Conservation (phyloP, 305 asterid genomes). For the Euphrasia arctica region DNA sequence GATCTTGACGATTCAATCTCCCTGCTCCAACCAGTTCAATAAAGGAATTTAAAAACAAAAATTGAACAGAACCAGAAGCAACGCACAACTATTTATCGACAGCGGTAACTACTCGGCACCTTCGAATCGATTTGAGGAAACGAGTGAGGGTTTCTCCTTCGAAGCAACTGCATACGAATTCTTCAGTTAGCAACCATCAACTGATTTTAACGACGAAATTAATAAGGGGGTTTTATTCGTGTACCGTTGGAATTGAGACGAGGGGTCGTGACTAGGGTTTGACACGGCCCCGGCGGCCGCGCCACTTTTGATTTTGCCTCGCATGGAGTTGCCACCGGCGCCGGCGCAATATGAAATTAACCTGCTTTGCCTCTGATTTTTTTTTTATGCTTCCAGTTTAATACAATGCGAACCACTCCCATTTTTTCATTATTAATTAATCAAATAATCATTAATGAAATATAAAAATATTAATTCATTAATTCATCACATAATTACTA, state of each 20-base stretch:
- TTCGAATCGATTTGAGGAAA: conserved; percentile 49
- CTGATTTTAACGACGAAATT: not conserved
- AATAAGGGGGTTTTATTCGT: not conserved
- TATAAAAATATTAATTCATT: too few species aligned
- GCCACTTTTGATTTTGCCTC: conserved; percentile 26
- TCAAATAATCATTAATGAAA: too few species aligned
- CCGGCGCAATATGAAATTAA: too few species aligned
- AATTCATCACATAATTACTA: too few species aligned
- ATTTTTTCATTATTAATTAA: too few species aligned
- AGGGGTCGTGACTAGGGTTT: conserved; percentile 17
- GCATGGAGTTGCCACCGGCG: conserved; percentile 26
- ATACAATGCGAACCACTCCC: too few species aligned
- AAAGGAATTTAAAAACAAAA: not conserved
- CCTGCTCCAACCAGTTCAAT: conserved; percentile 33
- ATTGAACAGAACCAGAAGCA: not conserved
- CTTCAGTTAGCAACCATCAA: conserved; percentile 15
- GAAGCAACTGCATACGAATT: conserved; percentile 40
- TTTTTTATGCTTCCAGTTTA: too few species aligned
- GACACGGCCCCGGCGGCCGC: conserved; percentile 24
- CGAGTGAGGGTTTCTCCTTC: conserved; percentile 64
- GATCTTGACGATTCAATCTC: conserved; percentile 57
- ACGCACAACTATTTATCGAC: not conserved
- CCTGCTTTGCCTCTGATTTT: too few species aligned
- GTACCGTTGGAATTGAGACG: conserved; percentile 35
- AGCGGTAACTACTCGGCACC: conserved; percentile 30